These are phyloP conservation scores for Boletus coccyginus DNA, from an alignment of 768 basidiomycete genomes.

Conservation along the genomic window DNA sequence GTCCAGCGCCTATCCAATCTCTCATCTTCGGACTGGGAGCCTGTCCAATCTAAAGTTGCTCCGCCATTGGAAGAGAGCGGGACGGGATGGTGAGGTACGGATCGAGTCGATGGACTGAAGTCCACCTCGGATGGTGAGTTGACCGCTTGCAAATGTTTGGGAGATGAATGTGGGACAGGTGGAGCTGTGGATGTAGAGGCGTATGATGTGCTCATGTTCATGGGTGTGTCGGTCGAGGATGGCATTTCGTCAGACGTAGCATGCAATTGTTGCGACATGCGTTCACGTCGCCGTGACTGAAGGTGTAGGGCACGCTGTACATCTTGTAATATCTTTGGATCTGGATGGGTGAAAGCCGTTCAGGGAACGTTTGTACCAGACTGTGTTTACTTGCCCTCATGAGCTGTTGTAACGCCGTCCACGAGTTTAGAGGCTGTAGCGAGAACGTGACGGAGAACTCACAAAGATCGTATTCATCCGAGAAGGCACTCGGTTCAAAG, in stretches of 20 bases:
- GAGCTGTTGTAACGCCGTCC: conserved; percentile 42
- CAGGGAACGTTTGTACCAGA: conserved; percentile 7
- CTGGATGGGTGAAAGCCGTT: conserved; percentile 35
- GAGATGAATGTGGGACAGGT: conserved; percentile 15
- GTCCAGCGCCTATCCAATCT: conserved; percentile 62
- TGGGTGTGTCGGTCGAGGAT: conserved; percentile 26
- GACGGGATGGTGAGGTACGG: conserved; percentile 54
- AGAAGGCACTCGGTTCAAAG: conserved; percentile 47
- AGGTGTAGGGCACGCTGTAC: conserved; percentile 72
- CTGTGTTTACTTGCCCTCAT: conserved; percentile 56
- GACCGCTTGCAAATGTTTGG: conserved; percentile 19
- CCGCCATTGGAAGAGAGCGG: conserved; percentile 70
- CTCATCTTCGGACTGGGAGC: conserved; percentile 52
- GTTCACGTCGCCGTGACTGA: conserved; percentile 73
- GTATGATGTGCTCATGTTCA: conserved; percentile 27
- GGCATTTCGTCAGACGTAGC: conserved; percentile 19
- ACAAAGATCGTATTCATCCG: conserved; percentile 80
- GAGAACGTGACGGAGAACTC: conserved; percentile 30
- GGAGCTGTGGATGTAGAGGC: conserved; percentile 30
- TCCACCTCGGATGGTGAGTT: conserved; percentile 50
- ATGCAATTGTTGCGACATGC: conserved; percentile 33
- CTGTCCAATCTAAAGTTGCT: conserved; percentile 71
- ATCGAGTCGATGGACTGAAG: conserved; percentile 63
- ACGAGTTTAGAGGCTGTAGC: conserved; percentile 11
- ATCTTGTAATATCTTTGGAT: conserved; percentile 78